Conservation (phyloP, 345 rosid species). For the Gossypium rotundifolium region DNA sequence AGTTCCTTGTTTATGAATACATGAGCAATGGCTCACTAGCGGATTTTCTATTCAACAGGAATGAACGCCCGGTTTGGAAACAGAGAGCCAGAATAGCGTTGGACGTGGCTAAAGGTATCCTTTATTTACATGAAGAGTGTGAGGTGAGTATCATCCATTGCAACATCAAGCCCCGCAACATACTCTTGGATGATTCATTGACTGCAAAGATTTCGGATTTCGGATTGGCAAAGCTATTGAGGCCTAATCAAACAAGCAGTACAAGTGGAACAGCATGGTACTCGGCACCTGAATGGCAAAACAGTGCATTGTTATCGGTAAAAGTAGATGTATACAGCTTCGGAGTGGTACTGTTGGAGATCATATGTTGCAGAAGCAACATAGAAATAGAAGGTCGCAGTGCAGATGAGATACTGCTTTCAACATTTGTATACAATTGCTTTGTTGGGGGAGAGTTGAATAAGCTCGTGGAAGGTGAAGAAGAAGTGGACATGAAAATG, state of each 20-base stretch:
- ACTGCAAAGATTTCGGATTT: conserved; percentile 30
- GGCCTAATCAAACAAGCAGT: conserved; percentile 32
- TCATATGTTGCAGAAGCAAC: conserved; percentile 17
- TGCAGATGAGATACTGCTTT: conserved; percentile 11
- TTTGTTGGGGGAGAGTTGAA: not conserved
- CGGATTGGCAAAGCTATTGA: conserved; percentile 36
- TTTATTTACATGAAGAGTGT: conserved; percentile 45
- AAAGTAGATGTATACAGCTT: conserved; percentile 25
- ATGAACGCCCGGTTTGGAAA: conserved; percentile 25
- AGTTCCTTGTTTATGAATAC: conserved; percentile 41
- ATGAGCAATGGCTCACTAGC: conserved; percentile 41
- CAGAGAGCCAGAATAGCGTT: conserved; percentile 34
- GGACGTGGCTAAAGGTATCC: conserved; percentile 37
- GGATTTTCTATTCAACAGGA: conserved; percentile 27
- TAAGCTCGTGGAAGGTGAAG: conserved; percentile 8
- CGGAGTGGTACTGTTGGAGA: conserved; percentile 22
- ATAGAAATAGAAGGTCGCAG: not conserved
- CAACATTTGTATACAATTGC: conserved; percentile 17
- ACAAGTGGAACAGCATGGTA: conserved; percentile 33
- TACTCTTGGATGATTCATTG: conserved; percentile 29
- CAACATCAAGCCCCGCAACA: conserved; percentile 42
- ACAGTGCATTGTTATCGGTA: not conserved
- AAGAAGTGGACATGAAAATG: too few relatives aligned
- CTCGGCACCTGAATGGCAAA: conserved; percentile 40
- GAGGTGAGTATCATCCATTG: conserved; percentile 37